Base-by-base conservation (phyloP, 2,329 filamentous ascomycete species). In the Pseudogymnoascus sp. region DNA sequence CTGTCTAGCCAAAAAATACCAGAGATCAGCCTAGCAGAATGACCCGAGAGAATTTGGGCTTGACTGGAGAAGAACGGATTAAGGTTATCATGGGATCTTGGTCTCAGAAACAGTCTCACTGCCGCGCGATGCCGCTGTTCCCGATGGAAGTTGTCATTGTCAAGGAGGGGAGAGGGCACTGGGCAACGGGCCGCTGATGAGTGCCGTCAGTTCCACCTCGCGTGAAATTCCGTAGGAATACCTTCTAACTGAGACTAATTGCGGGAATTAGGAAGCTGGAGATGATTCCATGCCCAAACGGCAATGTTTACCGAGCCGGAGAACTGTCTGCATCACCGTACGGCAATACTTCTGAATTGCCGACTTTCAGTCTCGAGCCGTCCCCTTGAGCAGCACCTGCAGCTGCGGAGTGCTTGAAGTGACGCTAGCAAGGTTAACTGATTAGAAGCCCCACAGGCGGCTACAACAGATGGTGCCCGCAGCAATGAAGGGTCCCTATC, bases 221-320 rank as follows among this genome's bases (percentile, higher is more conserved):
- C 11, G 8, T 54, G 28, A 54, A 54, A 50, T 30, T 12, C 25
- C 25, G 25, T 30, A 50, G 28, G 28, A 54, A 54, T 54, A 2
- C 28, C 28, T 18, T 54, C 9, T 20, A 18, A 32, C 9, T 18
- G 28, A 54, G 28, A 54, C 28, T 32, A 20, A 54, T 14, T 54
- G 47, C 47, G 47, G 28, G 47, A 54, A 54, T 54, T 54, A 18
- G 6, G 47, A 54, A 14, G 25, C 12, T 54, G 9, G 28, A 32
- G 28, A 9, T 54, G 9, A 9, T 12, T 32, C 14, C 28, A 32
- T 54, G 47, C 4, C 28, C 6, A 18, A 54, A 54, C 28, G 47
- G 47, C 47, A 54, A 54, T 54, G 47, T 54, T 54, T 54, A 32
- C 47, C 47, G 47, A 54, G 47, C 12, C 47, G 47, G n/a, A 16